Conservation (phyloP, 2,329 filamentous ascomycete genomes). For the Colletotrichum incanum region DNA sequence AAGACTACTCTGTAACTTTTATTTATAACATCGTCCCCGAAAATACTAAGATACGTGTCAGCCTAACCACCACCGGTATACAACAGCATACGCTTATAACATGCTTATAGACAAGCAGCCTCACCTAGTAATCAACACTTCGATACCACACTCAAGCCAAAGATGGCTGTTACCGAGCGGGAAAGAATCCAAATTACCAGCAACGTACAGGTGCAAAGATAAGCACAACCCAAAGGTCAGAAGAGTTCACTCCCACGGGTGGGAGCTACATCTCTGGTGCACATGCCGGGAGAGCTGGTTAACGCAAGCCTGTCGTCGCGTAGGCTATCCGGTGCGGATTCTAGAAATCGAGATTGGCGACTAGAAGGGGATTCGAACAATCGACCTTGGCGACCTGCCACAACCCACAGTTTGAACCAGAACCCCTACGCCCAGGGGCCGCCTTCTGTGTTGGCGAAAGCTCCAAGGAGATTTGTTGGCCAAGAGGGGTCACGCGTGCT, state of each 20-base stretch:
- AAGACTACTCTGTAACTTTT: too few species aligned
- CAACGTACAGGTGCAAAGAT: neutral
- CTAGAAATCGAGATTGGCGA: neutral
- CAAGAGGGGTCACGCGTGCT: neutral
- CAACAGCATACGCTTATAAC: too few species aligned
- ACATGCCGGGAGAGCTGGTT: neutral
- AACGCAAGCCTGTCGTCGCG: constrained; percentile 5
- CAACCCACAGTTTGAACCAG: constrained; percentile 3
- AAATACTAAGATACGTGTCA: too few species aligned
- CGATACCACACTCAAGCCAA: too few species aligned
- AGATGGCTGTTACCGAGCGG: too few species aligned
- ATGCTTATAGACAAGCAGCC: too few species aligned
- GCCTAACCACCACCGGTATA: too few species aligned
- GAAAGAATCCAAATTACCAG: neutral
- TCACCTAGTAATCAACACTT: too few species aligned
- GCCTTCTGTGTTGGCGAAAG: constrained; percentile 1
- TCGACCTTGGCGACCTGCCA: neutral
- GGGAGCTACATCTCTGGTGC: constrained; percentile 4
- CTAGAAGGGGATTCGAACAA: neutral
- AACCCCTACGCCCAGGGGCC: constrained; percentile 1
- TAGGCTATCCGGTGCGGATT: constrained; percentile 2
- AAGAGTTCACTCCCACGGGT: constrained; percentile 1
- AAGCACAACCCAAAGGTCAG: neutral
- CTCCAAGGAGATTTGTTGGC: neutral
- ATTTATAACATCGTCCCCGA: too few species aligned